Evolutionary conservation across 495 filamentous ascomycete genomes (phyloP), one percentile per base, ranked within the genome.

Genomic region (Hamigera avellanea): DNA sequence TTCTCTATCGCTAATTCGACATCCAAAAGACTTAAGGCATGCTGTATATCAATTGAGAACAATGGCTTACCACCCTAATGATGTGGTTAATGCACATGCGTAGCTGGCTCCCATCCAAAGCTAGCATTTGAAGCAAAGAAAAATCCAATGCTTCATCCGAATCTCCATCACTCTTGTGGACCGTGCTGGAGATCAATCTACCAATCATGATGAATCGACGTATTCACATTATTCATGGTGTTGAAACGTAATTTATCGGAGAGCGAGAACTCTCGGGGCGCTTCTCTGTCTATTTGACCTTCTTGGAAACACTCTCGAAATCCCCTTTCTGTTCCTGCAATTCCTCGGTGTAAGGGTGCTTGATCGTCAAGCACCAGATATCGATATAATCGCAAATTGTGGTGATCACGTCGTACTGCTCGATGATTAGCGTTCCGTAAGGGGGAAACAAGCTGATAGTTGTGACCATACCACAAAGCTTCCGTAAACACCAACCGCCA

Each of bases 341-440:
- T 25, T 49, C 58, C 32, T 63, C 61, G 16, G 53, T 44, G 29
- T 54, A 58, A 1, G 63, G 63, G 38, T 67, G 79, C 69, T 98
- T 98, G 57, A 98, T 98, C 0, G 82, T 93, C 58, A 96, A 66
- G 50, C 91, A 98, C 84, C 86, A 95, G 49, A 98, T 98, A 56
- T 98, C 91, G 37, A 95, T 69, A 55, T 93, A 93, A 51, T 96
- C 91, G 54, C 91, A 98, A 49, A 98, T 98, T 16, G 86, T 89
- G 8, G 86, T 83, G 43, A 96, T 93, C 19, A 96, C 85, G 56
- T 95, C 91, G 31, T 83, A 62, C 73, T 78, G 37, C 35, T 19
- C 10, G 33, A 29, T 19, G 6, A 15, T 30, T 32, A 40, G 26
- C 14, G 5, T 18, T 8, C 26, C 26, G 14, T 14, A 23, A 14